Conservation (phyloP, 75 land plant genomes). For the Larix kaempferi region DNA sequence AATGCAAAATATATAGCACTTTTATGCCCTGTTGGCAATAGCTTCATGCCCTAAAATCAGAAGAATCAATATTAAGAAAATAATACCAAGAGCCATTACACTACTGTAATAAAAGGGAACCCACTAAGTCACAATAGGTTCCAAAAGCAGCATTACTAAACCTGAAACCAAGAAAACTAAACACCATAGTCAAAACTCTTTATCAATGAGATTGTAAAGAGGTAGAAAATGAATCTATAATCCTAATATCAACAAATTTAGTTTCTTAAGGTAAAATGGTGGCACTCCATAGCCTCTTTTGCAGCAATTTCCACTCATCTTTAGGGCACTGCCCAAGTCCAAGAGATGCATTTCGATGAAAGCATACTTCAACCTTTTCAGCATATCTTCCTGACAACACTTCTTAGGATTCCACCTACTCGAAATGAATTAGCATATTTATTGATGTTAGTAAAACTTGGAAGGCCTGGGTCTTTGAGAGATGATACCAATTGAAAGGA, state of each 20-base stretch:
- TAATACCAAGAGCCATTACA: conserved; percentile 80
- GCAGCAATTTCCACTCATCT: conserved; percentile 61
- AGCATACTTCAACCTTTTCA: conserved; percentile 65
- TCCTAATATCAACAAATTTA: conserved; percentile 64
- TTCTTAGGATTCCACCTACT: conserved; percentile 37
- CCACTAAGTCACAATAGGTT: conserved; percentile 67
- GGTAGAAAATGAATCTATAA: conserved; percentile 24
- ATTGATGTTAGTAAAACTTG: conserved; percentile 36
- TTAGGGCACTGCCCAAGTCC: conserved; percentile 73
- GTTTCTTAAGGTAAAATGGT: conserved; percentile 74
- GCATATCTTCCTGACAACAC: conserved; percentile 7
- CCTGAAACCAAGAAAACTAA: conserved; percentile 63
- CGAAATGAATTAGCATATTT: conserved; percentile 61
- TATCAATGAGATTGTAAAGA: conserved; percentile 46
- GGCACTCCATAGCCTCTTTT: conserved; percentile 59
- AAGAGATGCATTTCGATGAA: conserved; percentile 77
- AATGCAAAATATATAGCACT: no score
- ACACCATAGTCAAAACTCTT: conserved; percentile 60
- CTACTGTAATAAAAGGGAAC: conserved; percentile 86
- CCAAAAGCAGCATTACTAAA: conserved; percentile 44
- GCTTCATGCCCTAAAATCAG: no score
- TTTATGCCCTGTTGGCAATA: no score
- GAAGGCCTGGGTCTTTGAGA: conserved; percentile 54
- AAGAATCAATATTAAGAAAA: conserved; percentile 68
- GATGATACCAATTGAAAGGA: conserved; percentile 45